Evolutionary conservation across 805 yeast species (phyloP).

Genomic region (Pichia cephalocereana): DNA sequence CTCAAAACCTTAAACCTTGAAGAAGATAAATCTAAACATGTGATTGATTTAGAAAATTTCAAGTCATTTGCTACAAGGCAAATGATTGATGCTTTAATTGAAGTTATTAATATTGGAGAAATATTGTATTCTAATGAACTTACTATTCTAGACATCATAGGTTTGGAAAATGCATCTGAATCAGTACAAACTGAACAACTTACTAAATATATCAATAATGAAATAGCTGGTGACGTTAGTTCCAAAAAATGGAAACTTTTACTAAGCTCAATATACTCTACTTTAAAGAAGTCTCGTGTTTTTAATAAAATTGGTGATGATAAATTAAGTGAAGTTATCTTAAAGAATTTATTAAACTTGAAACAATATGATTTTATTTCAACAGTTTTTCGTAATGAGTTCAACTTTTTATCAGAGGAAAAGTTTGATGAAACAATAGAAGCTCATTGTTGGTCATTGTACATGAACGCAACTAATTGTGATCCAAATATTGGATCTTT

Average conservation of each 20-base stretch:
- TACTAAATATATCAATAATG: slow-evolving; percentile 19
- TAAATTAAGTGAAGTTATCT: slow-evolving; percentile 16
- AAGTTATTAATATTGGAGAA: slow-evolving; percentile 22
- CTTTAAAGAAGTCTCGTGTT: slow-evolving; percentile 17
- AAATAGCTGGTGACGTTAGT: slow-evolving; percentile 12
- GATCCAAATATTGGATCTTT: slow-evolving; percentile 21
- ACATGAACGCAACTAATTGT: slow-evolving; percentile 22
- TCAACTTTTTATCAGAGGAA: slow-evolving; percentile 12
- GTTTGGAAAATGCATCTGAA: slow-evolving; percentile 12
- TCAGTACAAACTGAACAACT: slow-evolving; percentile 19
- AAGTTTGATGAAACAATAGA: slow-evolving; percentile 8
- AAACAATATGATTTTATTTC: slow-evolving; percentile 15
- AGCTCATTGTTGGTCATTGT: slow-evolving; percentile 20
- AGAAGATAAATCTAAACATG: not conserved
- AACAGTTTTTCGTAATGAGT: slow-evolving; percentile 11
- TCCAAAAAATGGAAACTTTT: slow-evolving; percentile 18
- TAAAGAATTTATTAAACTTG: slow-evolving; percentile 16
- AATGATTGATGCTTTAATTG: slow-evolving; percentile 13
- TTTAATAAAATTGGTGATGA: slow-evolving; percentile 17
- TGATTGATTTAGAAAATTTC: not conserved
- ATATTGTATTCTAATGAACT: slow-evolving; percentile 20
- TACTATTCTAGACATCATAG: slow-evolving; percentile 18
- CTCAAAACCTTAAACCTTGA: slow-evolving; percentile 10
- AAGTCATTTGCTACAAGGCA: not conserved
- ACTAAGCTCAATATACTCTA: slow-evolving; percentile 22